These are phyloP conservation scores for Pichia kudriavzevii DNA, from an alignment of 1,139 yeast species.

Conservation along the genomic window DNA sequence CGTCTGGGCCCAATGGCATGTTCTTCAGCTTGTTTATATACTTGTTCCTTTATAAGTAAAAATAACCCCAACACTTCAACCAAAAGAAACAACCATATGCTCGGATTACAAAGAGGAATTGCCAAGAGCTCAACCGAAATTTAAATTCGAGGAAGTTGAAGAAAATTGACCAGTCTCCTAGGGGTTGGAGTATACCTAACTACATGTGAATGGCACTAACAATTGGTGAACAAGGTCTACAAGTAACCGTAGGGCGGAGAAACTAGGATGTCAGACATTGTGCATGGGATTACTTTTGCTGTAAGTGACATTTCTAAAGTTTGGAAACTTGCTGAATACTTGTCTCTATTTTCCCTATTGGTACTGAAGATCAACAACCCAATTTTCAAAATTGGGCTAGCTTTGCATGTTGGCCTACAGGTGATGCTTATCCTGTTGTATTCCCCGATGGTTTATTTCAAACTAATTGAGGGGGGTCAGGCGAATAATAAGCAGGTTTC, in stretches of 20 bases:
- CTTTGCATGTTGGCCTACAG: conserved; percentile 23
- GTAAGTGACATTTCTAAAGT: conserved; percentile 8
- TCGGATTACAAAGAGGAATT: no score
- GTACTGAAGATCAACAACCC: conserved; percentile 19
- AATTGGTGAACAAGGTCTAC: no score
- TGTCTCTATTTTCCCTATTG: conserved; percentile 10
- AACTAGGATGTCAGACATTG: neutral
- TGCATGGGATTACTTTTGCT: neutral
- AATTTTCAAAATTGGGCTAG: conserved; percentile 23
- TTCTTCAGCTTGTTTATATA: no score
- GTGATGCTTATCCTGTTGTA: conserved; percentile 16
- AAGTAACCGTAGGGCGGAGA: neutral
- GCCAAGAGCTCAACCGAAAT: no score
- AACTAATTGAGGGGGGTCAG: conserved; percentile 1
- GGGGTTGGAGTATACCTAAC: no score
- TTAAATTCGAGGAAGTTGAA: no score
- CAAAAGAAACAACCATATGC: no score
- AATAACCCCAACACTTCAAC: no score
- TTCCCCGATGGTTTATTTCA: conserved; percentile 20
- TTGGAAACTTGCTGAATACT: conserved; percentile 11
- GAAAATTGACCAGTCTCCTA: no score
- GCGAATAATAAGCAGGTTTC: conserved; percentile 1
- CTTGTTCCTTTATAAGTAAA: no score
- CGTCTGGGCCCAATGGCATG: no score
- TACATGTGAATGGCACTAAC: no score